Evolutionary conservation across 2,329 filamentous ascomycete species (phyloP).

Genomic region (Fusarium tupiense): DNA sequence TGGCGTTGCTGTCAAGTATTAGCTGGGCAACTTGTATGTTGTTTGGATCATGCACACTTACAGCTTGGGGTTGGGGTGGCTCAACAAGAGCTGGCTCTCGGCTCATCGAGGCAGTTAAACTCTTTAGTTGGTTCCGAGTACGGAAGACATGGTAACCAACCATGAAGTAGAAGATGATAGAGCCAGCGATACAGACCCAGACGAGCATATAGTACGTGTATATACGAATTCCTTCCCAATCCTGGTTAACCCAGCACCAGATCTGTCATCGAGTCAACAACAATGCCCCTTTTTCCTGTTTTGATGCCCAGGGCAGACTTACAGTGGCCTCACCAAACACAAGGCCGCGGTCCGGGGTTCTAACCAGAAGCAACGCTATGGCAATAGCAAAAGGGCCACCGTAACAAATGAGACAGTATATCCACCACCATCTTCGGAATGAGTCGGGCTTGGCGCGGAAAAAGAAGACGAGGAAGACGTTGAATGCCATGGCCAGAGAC

Average conservation of each 20-base stretch:
- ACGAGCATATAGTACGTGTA: conserved; percentile 71
- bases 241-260: conserved; percentile 69
- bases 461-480: conserved; percentile 78
- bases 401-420: conserved; percentile 77
- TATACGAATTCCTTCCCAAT: conserved; percentile 66
- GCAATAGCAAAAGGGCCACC: conserved; percentile 76
- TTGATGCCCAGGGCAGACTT: conserved; percentile 31
- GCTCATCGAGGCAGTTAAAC: conserved; percentile 56
- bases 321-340: conserved; percentile 69
- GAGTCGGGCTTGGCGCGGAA: conserved; percentile 70
- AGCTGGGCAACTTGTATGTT: background rate
- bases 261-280: conserved; percentile 53
- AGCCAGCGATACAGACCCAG: conserved; percentile 67
- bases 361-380: conserved; percentile 70
- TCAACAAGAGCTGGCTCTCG: conserved; percentile 45
- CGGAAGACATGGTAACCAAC: conserved; percentile 70
- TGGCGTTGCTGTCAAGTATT: conserved; percentile 28
- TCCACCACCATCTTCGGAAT: conserved; percentile 76
- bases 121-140: conserved; percentile 64
- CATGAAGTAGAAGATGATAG: conserved; percentile 63
- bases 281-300: background rate
- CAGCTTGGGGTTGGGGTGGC: conserved; percentile 41
- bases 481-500: conserved; percentile 84
- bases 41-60: background rate
- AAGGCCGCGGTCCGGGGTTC: conserved; percentile 47